Evolutionary conservation across 768 basidiomycete genomes (phyloP).

Genomic region (Mrakia gelida): DNA sequence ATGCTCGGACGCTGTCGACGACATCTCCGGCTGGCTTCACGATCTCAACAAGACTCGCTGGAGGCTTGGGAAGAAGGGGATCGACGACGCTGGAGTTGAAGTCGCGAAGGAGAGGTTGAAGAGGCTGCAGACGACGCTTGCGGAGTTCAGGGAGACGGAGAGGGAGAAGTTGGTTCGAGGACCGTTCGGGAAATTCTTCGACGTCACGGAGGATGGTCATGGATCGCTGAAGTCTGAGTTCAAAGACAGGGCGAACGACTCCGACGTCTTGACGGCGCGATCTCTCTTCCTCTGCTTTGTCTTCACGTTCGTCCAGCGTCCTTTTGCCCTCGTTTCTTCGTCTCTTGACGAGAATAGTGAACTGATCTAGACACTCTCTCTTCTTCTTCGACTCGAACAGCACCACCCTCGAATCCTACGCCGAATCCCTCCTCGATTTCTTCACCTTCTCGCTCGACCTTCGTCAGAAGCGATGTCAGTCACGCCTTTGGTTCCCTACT

Average conservation of each 20-base stretch:
- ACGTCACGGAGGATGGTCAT: conserved; percentile 31
- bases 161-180: conserved; percentile 47
- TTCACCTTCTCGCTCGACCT: conserved; percentile 47
- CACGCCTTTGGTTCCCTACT: conserved; percentile 54
- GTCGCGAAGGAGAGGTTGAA: conserved; percentile 35
- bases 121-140: conserved; percentile 33
- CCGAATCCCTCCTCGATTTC: conserved; percentile 46
- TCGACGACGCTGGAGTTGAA: conserved; percentile 11
- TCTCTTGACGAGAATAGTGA: not conserved
- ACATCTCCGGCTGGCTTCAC: conserved; percentile 41
- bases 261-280: conserved; percentile 35
- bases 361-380: not conserved
- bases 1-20: conserved; percentile 35
- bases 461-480: conserved; percentile 45
- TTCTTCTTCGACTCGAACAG: not conserved
- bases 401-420: conserved; percentile 38
- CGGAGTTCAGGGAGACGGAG: conserved; percentile 36
- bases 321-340: not conserved
- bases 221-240: conserved; percentile 30
- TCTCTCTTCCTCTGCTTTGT: conserved; percentile 55
- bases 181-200: conserved; percentile 46
- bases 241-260: conserved; percentile 34
- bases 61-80: conserved; percentile 30
- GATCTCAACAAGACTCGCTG: conserved; percentile 40
- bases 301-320: conserved; percentile 42